Conservation (phyloP, 192 early-diverging fungal genomes). For the Podila horticola region DNA sequence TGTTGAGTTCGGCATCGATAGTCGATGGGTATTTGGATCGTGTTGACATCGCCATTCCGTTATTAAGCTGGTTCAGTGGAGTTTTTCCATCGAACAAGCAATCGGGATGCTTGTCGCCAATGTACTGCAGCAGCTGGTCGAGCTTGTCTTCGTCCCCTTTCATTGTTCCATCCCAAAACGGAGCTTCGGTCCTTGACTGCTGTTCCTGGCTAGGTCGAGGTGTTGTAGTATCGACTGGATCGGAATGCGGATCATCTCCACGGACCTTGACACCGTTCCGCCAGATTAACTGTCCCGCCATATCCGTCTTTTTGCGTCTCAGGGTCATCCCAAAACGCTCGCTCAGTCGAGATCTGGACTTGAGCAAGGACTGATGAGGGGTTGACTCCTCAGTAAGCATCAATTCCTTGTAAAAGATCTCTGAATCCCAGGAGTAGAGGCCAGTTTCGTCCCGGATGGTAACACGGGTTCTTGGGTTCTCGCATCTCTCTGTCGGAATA, state of each 20-base stretch:
- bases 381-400: slow-evolving; percentile 17
- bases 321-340: slow-evolving; percentile 29
- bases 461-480: slow-evolving; percentile 63
- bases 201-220: neutral
- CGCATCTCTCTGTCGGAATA: slow-evolving; percentile 54
- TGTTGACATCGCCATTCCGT: slow-evolving; percentile 49
- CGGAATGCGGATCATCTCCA: slow-evolving; percentile 22
- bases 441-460: slow-evolving; percentile 83
- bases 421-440: slow-evolving; percentile 83
- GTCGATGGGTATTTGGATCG: slow-evolving; percentile 14
- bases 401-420: slow-evolving; percentile 72
- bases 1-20: slow-evolving; percentile 56
- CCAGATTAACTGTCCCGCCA: slow-evolving; percentile 49
- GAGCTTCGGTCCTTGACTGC: slow-evolving; percentile 15
- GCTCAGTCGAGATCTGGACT: slow-evolving; percentile 22
- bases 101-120: slow-evolving; percentile 70
- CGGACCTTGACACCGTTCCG: slow-evolving; percentile 38
- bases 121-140: slow-evolving; percentile 62
- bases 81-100: slow-evolving; percentile 62
- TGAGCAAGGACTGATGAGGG: slow-evolving; percentile 21
- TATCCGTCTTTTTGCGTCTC: slow-evolving; percentile 26
- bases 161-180: slow-evolving; percentile 54
- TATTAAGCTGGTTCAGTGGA: slow-evolving; percentile 52
- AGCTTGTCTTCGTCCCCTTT: slow-evolving; percentile 63
- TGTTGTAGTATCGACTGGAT: neutral